phyloP scores from a whole-genome alignment of 805 yeast species.

The Scheffersomyces ergatensis region DNA sequence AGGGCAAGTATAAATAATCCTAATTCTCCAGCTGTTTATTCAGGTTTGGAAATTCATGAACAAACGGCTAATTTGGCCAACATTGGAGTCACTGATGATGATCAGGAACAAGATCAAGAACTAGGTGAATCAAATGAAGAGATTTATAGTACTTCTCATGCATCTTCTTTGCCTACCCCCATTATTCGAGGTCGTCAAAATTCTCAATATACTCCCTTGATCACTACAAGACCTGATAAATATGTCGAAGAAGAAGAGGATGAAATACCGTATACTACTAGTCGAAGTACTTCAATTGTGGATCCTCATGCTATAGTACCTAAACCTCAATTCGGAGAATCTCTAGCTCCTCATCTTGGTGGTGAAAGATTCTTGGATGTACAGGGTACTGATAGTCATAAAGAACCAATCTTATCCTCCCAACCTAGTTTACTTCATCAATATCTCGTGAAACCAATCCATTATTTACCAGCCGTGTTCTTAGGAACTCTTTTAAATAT shows the following conservation, averaged over 20 bases:
- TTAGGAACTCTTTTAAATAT: slow-evolving; percentile 83
- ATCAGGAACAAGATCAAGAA: slow-evolving; percentile 4
- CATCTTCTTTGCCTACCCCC: slow-evolving; percentile 5
- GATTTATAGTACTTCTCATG: background rate
- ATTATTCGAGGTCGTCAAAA: background rate
- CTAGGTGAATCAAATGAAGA: slow-evolving; percentile 1
- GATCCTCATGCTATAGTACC: background rate
- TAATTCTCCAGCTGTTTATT: slow-evolving; percentile 43
- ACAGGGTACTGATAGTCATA: background rate
- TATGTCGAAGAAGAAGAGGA: background rate
- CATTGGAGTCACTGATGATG: slow-evolving; percentile 48
- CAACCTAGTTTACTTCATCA: slow-evolving; percentile 10
- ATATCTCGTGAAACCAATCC: slow-evolving; percentile 34
- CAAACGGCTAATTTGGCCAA: slow-evolving; percentile 57
- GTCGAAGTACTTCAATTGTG: background rate
- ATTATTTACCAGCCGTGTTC: slow-evolving; percentile 74
- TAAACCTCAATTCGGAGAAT: background rate
- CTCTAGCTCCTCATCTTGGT: background rate
- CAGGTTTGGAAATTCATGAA: slow-evolving; percentile 51
- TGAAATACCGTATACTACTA: background rate
- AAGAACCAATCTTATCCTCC: background rate
- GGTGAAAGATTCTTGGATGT: background rate
- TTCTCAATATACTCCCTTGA: background rate
- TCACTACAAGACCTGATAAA: background rate
- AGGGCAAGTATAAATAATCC: slow-evolving; percentile 19